Evolutionary conservation across 306 rosid genomes (phyloP).

Genomic region (Prinsepia uniflora): DNA sequence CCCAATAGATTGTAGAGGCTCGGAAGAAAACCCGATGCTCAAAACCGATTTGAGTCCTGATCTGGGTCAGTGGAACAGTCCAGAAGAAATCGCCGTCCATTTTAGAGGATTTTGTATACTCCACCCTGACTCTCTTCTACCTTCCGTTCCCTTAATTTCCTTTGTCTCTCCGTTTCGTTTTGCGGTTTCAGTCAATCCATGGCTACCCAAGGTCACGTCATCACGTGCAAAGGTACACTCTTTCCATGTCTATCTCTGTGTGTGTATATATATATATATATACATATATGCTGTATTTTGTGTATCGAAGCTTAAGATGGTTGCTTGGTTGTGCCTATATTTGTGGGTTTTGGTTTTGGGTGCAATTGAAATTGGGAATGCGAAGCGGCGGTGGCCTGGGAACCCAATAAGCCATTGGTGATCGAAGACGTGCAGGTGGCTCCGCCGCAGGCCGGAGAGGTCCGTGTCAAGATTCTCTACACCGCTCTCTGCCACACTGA

Average conservation of each 20-base stretch:
- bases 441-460: constrained; percentile 88
- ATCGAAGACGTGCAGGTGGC: constrained; percentile 88
- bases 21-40: not conserved
- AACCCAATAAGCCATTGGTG: constrained; percentile 79
- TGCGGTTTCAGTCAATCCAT: constrained; percentile 33
- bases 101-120: not conserved
- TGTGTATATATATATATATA: not conserved
- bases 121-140: not conserved
- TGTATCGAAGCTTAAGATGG: constrained; percentile 7
- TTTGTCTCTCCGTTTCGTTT: not conserved
- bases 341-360: not conserved
- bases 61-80: not conserved
- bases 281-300: not conserved
- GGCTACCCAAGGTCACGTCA: constrained; percentile 88
- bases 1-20: not conserved
- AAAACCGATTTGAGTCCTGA: not conserved
- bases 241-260: not conserved
- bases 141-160: not conserved
- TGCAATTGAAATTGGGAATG: constrained; percentile 10
- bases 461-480: constrained; percentile 71
- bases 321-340: not conserved
- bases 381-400: constrained; percentile 97
- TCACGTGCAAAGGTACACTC: constrained; percentile 82
- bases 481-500: constrained; percentile 93
- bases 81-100: too few relatives aligned